These are phyloP conservation scores for Lactarius sp. DNA, from an alignment of 768 basidiomycete species.

Conservation along the genomic window DNA sequence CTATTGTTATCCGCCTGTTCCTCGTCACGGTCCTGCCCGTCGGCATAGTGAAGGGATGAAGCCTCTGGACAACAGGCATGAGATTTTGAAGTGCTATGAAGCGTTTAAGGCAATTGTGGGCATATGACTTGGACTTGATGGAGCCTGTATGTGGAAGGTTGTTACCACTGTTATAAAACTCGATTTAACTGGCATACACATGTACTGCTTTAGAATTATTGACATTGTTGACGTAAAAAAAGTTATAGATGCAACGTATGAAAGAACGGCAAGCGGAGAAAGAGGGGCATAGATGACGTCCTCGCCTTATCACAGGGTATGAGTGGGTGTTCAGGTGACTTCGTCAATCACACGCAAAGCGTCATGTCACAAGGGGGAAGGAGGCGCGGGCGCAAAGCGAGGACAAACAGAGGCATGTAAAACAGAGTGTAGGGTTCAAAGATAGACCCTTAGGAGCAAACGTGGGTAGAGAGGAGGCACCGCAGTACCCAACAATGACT, in stretches of 20 bases:
- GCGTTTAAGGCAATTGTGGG: conserved; percentile 23
- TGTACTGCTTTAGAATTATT: no score
- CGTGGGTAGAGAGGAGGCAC: neutral
- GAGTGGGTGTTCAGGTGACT: neutral
- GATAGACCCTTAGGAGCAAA: neutral
- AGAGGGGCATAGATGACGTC: neutral
- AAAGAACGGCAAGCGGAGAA: neutral
- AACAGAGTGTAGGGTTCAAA: neutral
- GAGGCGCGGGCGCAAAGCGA: neutral
- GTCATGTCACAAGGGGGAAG: neutral
- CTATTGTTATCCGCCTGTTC: conserved; percentile 14
- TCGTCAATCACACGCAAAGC: neutral
- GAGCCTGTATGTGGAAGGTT: no score
- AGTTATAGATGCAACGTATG: no score
- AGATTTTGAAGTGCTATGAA: conserved; percentile 21
- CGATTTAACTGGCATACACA: no score
- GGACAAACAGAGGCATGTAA: neutral
- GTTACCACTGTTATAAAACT: no score
- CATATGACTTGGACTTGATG: neutral
- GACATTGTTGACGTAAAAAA: no score
- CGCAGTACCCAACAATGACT: neutral
- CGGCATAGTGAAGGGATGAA: conserved; percentile 25
- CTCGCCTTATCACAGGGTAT: neutral
- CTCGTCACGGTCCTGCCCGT: conserved; percentile 16
- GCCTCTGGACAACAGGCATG: conserved; percentile 21